Percentiles rank a stretch among this genome's conserved stretches.
Evolutionary conservation across 768 basidiomycete genomes (phyloP).

Genomic region (Myochromella boudieri): DNA sequence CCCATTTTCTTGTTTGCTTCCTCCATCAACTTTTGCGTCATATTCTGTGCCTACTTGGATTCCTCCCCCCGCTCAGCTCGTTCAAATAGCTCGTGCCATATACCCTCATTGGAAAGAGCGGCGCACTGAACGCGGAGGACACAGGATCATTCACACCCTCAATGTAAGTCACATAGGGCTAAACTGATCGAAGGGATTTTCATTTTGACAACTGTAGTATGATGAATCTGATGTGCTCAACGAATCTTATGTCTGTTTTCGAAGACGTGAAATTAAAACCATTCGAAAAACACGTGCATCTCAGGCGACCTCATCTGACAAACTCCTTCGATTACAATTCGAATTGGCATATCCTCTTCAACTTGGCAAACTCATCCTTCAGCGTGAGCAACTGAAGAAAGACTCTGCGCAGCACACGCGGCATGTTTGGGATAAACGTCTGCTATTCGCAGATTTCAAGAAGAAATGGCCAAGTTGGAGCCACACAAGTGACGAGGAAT

Average conservation of each 20-base stretch:
- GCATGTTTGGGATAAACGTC: constrained; percentile 74
- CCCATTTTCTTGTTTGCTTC: constrained; percentile 60
- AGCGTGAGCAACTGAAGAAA: constrained; percentile 76
- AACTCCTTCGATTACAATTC: constrained; percentile 73
- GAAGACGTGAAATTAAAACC: constrained; percentile 90
- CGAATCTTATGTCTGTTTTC: constrained; percentile 96
- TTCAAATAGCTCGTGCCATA: constrained; percentile 67
- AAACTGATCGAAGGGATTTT: neutral
- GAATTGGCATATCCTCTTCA: constrained; percentile 76
- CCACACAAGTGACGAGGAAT: constrained; percentile 66
- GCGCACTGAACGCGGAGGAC: constrained; percentile 75
- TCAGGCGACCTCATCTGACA: constrained; percentile 88
- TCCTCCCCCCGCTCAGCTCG: constrained; percentile 59
- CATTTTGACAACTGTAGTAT: constrained; percentile 41
- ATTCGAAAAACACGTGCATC: constrained; percentile 92
- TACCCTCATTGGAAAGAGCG: constrained; percentile 93
- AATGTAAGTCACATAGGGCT: constrained; percentile 59
- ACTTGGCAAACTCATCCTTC: constrained; percentile 64
- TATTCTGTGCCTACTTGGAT: constrained; percentile 69
- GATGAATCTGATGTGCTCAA: constrained; percentile 91
- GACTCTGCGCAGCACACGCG: constrained; percentile 55
- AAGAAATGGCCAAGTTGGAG: constrained; percentile 63
- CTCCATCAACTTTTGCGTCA: constrained; percentile 64
- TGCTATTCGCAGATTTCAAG: constrained; percentile 75
- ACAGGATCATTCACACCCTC: constrained; percentile 81